phyloP scores from a whole-genome alignment of 495 filamentous ascomycete species.

The Tuber aestivum region DNA sequence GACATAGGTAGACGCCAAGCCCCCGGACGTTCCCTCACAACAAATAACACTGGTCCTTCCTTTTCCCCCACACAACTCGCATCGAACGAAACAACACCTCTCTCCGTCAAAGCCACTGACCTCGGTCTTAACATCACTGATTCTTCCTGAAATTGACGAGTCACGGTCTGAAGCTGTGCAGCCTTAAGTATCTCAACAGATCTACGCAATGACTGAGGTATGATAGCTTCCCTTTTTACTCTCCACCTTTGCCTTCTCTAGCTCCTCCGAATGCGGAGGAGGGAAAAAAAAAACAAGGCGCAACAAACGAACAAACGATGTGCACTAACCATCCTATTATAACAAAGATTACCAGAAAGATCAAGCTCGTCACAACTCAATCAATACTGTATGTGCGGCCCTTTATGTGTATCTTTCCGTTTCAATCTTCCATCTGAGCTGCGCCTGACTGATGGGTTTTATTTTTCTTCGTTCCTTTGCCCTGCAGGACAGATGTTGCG shows the following conservation, averaged over 20 bases:
- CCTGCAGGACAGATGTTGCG: slow-evolving; percentile 40
- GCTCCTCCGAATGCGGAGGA: slow-evolving; percentile 2
- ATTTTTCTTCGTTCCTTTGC: slow-evolving; percentile 1
- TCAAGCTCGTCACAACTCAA: slow-evolving; percentile 91
- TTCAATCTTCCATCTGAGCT: slow-evolving; percentile 17
- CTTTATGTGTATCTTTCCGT: slow-evolving; percentile 7
- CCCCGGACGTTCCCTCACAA: slow-evolving; percentile 25
- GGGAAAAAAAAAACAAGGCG: not conserved
- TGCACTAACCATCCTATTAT: not conserved
- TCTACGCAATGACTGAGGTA: slow-evolving; percentile 39
- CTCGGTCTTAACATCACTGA: not conserved
- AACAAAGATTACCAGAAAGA: slow-evolving; percentile 68
- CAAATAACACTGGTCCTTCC: slow-evolving; percentile 37
- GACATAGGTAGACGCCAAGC: slow-evolving; percentile 19
- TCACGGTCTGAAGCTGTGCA: slow-evolving; percentile 9
- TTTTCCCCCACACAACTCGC: slow-evolving; percentile 37
- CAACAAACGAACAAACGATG: slow-evolving; percentile 8
- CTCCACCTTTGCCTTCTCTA: not conserved
- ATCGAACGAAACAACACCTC: slow-evolving; percentile 28
- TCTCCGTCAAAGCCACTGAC: slow-evolving; percentile 12
- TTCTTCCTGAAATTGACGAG: not conserved
- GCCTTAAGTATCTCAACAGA: slow-evolving; percentile 23
- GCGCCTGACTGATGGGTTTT: slow-evolving; percentile 18
- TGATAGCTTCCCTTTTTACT: slow-evolving; percentile 14
- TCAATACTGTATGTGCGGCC: slow-evolving; percentile 63